These are phyloP conservation scores for Cercophora scortea DNA, from an alignment of 495 filamentous ascomycete genomes.

Conservation along the genomic window DNA sequence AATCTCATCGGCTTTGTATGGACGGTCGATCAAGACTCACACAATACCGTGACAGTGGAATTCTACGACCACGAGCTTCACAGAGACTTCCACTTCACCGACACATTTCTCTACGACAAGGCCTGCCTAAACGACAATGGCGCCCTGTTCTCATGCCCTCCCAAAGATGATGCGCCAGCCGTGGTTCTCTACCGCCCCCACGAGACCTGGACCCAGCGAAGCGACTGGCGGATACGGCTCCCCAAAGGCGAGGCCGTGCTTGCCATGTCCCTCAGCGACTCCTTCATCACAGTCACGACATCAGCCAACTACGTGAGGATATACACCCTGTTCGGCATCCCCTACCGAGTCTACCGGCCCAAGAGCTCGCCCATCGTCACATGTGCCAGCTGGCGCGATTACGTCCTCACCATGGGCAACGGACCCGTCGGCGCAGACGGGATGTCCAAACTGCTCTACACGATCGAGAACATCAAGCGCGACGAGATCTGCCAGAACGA, in stretches of 20 bases:
- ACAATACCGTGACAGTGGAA: slow-evolving; percentile 93
- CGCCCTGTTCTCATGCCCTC: slow-evolving; percentile 75
- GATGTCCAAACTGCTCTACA: slow-evolving; percentile 67
- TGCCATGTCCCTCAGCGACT: slow-evolving; percentile 86
- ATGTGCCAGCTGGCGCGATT: slow-evolving; percentile 88
- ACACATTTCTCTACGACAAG: slow-evolving; percentile 90
- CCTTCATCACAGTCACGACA: slow-evolving; percentile 81
- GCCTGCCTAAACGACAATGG: slow-evolving; percentile 84
- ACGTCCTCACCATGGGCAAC: slow-evolving; percentile 89
- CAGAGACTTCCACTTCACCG: slow-evolving; percentile 94
- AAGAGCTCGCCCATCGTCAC: slow-evolving; percentile 85
- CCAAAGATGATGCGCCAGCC: slow-evolving; percentile 59
- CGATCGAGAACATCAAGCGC: slow-evolving; percentile 84
- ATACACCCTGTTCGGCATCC: slow-evolving; percentile 87
- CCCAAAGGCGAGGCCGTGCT: slow-evolving; percentile 73
- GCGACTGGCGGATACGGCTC: slow-evolving; percentile 81
- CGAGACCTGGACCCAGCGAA: slow-evolving; percentile 87
- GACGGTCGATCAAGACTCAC: slow-evolving; percentile 92
- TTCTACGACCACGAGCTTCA: slow-evolving; percentile 92
- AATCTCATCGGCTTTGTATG: slow-evolving; percentile 92
- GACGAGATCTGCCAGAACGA: slow-evolving; percentile 90
- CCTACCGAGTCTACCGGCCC: slow-evolving; percentile 79
- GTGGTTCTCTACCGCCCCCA: slow-evolving; percentile 95
- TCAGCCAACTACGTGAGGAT: slow-evolving; percentile 79
- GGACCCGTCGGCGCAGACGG: slow-evolving; percentile 77